A percentile compares a stretch with the other conserved stretches of the same genome.
Conservation (phyloP, 2,329 filamentous ascomycete genomes). For the Bipolaris victoriae region DNA sequence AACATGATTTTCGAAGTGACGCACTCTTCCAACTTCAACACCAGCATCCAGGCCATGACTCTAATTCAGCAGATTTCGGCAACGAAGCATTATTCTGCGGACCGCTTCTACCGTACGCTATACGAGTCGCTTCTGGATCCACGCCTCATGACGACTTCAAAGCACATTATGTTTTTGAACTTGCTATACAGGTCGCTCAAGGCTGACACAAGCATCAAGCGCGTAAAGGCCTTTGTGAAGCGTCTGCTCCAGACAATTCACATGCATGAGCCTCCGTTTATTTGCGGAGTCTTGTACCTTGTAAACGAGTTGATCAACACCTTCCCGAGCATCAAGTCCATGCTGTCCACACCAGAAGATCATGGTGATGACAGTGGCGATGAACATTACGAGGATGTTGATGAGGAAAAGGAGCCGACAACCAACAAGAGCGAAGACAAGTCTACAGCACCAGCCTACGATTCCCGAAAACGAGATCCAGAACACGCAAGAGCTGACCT, state of each 20-base stretch:
- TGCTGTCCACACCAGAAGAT: conserved; percentile 72
- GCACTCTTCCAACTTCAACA: conserved; percentile 98
- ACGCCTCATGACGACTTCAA: conserved; percentile 85
- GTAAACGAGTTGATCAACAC: conserved; percentile 78
- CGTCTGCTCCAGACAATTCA: conserved; percentile 85
- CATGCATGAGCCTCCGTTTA: conserved; percentile 89
- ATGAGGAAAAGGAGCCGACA: conserved; percentile 48
- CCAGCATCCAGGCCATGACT: conserved; percentile 92
- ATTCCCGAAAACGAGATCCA: conserved; percentile 89
- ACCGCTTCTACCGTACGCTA: conserved; percentile 92
- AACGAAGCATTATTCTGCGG: conserved; percentile 78
- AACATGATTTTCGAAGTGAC: conserved; percentile 95
- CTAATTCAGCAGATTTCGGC: conserved; percentile 90
- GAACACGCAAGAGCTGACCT: conserved; percentile 90
- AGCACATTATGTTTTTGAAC: conserved; percentile 94
- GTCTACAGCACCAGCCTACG: conserved; percentile 61
- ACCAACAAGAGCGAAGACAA: conserved; percentile 26
- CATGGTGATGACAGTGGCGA: conserved; percentile 79
- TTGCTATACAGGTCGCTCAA: conserved; percentile 87
- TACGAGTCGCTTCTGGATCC: conserved; percentile 96
- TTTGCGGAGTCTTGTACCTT: conserved; percentile 90
- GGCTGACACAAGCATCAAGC: conserved; percentile 84
- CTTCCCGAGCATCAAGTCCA: conserved; percentile 79
- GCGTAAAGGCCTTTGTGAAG: conserved; percentile 96
- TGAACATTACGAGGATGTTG: conserved; percentile 71